phyloP scores from a whole-genome alignment of 2,329 filamentous ascomycete species.

The Dichotomopilus funicola region DNA sequence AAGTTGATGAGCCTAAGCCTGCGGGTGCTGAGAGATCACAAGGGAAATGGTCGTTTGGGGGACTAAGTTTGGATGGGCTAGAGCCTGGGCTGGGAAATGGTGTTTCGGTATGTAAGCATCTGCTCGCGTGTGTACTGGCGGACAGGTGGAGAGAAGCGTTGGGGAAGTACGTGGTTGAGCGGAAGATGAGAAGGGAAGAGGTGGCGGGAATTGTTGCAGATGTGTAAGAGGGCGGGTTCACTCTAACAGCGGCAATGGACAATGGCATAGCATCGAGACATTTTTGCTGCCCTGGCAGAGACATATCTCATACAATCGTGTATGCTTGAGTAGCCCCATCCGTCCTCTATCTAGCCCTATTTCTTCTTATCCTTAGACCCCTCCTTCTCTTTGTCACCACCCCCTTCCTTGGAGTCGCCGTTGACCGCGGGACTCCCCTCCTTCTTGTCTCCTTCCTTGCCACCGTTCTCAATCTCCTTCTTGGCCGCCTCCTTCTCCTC shows the following conservation, averaged over 20 bases:
- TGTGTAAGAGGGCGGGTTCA: slow-evolving; percentile 23
- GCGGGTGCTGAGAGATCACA: slow-evolving; percentile 11
- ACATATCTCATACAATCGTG: slow-evolving; percentile 19
- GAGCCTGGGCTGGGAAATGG: slow-evolving; percentile 22
- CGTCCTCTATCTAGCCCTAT: slow-evolving; percentile 26
- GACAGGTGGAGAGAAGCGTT: slow-evolving; percentile 58
- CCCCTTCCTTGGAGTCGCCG: slow-evolving; percentile 39
- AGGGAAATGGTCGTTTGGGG: slow-evolving; percentile 42
- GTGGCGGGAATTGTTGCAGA: slow-evolving; percentile 62
- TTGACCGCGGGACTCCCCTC: slow-evolving; percentile 37
- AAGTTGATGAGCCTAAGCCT: neutral
- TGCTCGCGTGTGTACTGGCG: slow-evolving; percentile 74
- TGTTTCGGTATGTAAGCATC: slow-evolving; percentile 73
- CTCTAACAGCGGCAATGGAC: neutral
- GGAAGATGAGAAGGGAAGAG: slow-evolving; percentile 54
- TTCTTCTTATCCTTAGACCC: slow-evolving; percentile 45
- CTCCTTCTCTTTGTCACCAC: slow-evolving; percentile 35
- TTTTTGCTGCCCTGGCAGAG: neutral
- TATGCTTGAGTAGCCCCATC: slow-evolving; percentile 14
- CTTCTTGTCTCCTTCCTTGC: slow-evolving; percentile 54
- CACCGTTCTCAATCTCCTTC: slow-evolving; percentile 58
- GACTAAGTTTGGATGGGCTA: slow-evolving; percentile 36
- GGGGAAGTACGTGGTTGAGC: slow-evolving; percentile 48
- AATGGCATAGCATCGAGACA: neutral
- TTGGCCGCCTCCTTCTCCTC: slow-evolving; percentile 87